phyloP scores from a whole-genome alignment of 2,329 filamentous ascomycete species.

The Pseudogymnoascus sp. region DNA sequence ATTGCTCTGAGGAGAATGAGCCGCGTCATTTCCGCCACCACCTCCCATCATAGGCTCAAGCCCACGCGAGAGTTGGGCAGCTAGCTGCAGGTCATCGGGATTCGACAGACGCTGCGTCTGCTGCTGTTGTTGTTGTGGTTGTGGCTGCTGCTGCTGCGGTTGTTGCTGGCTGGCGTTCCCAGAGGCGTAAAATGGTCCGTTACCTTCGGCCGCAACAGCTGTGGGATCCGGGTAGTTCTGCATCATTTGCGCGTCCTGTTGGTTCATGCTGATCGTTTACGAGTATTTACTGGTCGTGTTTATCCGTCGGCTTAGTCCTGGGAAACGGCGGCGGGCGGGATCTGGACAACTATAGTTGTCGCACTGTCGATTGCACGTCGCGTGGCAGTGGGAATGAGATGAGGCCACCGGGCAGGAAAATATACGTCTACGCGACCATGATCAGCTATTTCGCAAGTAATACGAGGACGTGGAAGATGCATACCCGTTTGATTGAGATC shows the following conservation, averaged over 20 bases:
- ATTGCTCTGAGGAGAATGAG: constrained; percentile 12
- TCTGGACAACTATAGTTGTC: background rate
- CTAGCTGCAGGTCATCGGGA: constrained; percentile 34
- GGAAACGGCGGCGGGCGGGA: background rate
- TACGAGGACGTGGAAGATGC: background rate
- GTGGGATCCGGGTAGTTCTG: constrained; percentile 25
- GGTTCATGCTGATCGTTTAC: constrained; percentile 11
- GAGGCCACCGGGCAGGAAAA: background rate
- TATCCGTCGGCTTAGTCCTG: background rate
- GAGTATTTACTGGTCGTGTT: background rate
- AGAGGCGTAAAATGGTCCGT: constrained; percentile 22
- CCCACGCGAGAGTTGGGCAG: background rate
- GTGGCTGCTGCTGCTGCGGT: constrained; percentile 19
- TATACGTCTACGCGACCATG: constrained; percentile 5
- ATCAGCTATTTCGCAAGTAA: background rate
- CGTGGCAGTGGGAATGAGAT: background rate
- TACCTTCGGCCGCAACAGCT: constrained; percentile 11
- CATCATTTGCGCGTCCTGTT: constrained; percentile 23
- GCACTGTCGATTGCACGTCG: background rate
- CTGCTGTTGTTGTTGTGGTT: constrained; percentile 21
- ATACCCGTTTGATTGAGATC: constrained; percentile 1
- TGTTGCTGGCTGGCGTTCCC: constrained; percentile 18
- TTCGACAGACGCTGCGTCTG: constrained; percentile 24
- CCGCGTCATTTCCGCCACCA: constrained; percentile 11
- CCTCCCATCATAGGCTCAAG: constrained; percentile 1